These are phyloP conservation scores for Dactylonectria macrodidyma DNA, from an alignment of 2,329 filamentous ascomycete species.

Conservation along the genomic window DNA sequence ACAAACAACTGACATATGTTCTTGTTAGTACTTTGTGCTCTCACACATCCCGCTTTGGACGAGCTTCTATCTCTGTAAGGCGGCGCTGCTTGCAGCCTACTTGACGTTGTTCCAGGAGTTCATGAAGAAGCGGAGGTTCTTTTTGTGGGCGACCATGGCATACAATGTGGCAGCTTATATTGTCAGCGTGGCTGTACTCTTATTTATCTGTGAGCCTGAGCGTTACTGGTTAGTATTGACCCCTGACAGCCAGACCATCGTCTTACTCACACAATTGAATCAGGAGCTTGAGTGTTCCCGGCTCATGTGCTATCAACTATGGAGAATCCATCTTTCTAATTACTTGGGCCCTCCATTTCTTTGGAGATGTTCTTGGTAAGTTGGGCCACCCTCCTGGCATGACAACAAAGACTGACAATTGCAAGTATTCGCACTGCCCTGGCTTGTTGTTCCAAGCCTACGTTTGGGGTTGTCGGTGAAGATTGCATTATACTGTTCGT, in stretches of 20 bases:
- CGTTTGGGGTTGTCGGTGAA: not conserved
- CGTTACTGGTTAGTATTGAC: not conserved
- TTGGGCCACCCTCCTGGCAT: not conserved
- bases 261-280: not conserved
- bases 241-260: not conserved
- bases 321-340: conserved; percentile 5
- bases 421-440: not conserved
- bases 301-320: not conserved
- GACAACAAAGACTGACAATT: not conserved
- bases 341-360: conserved; percentile 1
- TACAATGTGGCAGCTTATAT: not conserved
- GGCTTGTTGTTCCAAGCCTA: conserved; percentile 3
- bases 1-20: not conserved
- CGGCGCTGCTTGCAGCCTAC: conserved; percentile 1
- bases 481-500: conserved; percentile 9
- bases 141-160: conserved; percentile 1
- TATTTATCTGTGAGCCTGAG: conserved; percentile 2
- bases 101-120: conserved; percentile 3
- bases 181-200: not conserved
- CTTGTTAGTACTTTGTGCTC: not conserved
- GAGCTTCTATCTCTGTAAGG: conserved; percentile 12
- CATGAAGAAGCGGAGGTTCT: conserved; percentile 2
- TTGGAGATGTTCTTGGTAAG: conserved; percentile 3
- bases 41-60: conserved; percentile 1
- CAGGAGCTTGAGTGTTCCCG: not conserved